Evolutionary conservation across 441 rosid species (phyloP).

Genomic region (Raphanus hybrid): DNA sequence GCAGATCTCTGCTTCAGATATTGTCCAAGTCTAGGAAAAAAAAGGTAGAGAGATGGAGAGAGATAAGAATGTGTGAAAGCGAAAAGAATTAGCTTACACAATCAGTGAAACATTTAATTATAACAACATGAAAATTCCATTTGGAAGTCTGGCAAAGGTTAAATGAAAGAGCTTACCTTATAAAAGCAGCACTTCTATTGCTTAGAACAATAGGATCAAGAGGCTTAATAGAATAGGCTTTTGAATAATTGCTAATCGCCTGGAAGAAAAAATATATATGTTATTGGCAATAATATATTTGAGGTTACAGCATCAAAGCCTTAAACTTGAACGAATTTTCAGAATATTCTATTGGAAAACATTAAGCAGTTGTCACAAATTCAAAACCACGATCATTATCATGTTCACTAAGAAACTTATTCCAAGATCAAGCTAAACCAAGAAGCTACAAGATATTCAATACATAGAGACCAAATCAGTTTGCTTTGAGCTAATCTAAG

Average conservation of each 20-base stretch:
- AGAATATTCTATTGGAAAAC: no score
- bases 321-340: no score
- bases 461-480: neutral
- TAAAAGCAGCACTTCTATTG: constrained; percentile 82
- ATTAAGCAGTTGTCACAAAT: neutral
- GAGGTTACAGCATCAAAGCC: constrained; percentile 1
- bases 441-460: constrained; percentile 9
- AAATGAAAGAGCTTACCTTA: constrained; percentile 55
- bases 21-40: constrained; percentile 67
- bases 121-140: constrained; percentile 6
- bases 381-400: neutral
- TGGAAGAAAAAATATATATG: constrained; percentile 39
- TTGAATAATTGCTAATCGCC: constrained; percentile 82
- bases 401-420: constrained; percentile 18
- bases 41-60: constrained; percentile 7
- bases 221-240: constrained; percentile 81
- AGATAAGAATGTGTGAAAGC: neutral
- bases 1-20: constrained; percentile 76
- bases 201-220: constrained; percentile 76
- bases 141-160: neutral
- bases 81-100: constrained; percentile 4
- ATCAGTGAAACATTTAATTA: neutral
- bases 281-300: constrained; percentile 23
- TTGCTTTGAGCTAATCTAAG: neutral
- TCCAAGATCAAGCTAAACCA: neutral